Evolutionary conservation across 805 yeast genomes (phyloP).

Genomic region (Wickerhamomyces tratensis): DNA sequence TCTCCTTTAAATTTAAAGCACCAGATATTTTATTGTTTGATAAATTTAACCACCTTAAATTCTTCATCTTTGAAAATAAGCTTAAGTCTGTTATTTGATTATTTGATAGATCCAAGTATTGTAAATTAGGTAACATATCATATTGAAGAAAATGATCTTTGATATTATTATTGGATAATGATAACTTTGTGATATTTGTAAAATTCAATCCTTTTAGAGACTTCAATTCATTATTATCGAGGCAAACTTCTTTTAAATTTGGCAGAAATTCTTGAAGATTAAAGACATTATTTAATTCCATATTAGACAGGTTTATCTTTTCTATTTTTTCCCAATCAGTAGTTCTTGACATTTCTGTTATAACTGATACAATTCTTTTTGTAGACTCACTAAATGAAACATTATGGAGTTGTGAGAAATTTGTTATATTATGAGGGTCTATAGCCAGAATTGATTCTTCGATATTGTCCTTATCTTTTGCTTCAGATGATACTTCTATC

Average conservation of each 20-base stretch:
- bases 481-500: too few relatives aligned
- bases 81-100: slow-evolving; percentile 27
- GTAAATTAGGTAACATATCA: slow-evolving; percentile 13
- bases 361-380: slow-evolving; percentile 28
- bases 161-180: slow-evolving; percentile 10
- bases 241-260: slow-evolving; percentile 9
- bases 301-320: slow-evolving; percentile 23
- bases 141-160: slow-evolving; percentile 12
- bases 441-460: slow-evolving; percentile 6
- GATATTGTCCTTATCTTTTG: background rate
- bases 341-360: slow-evolving; percentile 20
- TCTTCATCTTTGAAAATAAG: slow-evolving; percentile 17
- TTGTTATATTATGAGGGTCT: slow-evolving; percentile 24
- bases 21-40: slow-evolving; percentile 25
- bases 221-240: slow-evolving; percentile 8
- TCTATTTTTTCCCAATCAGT: slow-evolving; percentile 31
- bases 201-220: slow-evolving; percentile 16
- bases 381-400: slow-evolving; percentile 35
- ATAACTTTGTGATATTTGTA: slow-evolving; percentile 1
- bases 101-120: slow-evolving; percentile 25
- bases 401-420: slow-evolving; percentile 29
- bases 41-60: slow-evolving; percentile 16
- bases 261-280: slow-evolving; percentile 34
- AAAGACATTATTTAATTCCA: slow-evolving; percentile 26
- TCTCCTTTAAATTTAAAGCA: slow-evolving; percentile 24